A percentile compares a stretch with the other conserved stretches of the same genome.
Evolutionary conservation across 805 yeast species (phyloP).

Genomic region (Tetrapisispora fleetii): DNA sequence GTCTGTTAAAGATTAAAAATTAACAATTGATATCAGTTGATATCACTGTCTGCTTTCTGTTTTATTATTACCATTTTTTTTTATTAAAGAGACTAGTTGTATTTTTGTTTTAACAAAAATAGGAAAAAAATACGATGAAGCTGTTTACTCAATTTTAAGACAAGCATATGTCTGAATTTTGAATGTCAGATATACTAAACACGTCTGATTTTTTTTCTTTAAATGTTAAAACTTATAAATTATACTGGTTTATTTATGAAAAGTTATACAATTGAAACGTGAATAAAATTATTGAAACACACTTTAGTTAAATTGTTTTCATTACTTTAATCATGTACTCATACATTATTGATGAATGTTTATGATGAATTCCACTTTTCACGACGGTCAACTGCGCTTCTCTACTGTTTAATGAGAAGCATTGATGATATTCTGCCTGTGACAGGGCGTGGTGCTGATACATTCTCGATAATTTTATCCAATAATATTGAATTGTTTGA

Average conservation of each 20-base stretch:
- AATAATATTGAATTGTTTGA: conserved; percentile 5
- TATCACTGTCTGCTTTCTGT: conserved; percentile 2
- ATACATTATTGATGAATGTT: conserved; percentile 19
- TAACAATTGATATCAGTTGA: conserved; percentile 2
- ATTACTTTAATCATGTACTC: not conserved
- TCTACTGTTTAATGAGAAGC: conserved; percentile 38
- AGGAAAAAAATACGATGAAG: conserved; percentile 42
- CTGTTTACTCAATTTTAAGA: conserved; percentile 47
- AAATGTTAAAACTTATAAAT: conserved; percentile 1
- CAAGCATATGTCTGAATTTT: conserved; percentile 80
- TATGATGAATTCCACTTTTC: conserved; percentile 54
- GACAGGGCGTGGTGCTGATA: conserved; percentile 69
- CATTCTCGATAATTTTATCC: conserved; percentile 1
- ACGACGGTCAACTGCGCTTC: conserved; percentile 63
- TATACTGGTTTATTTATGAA: not conserved
- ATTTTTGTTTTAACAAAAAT: not conserved
- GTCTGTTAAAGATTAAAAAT: not conserved
- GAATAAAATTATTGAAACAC: not conserved
- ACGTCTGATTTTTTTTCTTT: conserved; percentile 43
- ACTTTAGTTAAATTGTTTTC: conserved; percentile 2
- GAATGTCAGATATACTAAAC: not conserved
- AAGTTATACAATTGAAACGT: not conserved
- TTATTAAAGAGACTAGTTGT: conserved; percentile 2
- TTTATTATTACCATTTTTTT: conserved; percentile 3
- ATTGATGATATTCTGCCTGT: conserved; percentile 73